phyloP scores from a whole-genome alignment of 257 asterid species.

The Jaltomata sinuosa region DNA sequence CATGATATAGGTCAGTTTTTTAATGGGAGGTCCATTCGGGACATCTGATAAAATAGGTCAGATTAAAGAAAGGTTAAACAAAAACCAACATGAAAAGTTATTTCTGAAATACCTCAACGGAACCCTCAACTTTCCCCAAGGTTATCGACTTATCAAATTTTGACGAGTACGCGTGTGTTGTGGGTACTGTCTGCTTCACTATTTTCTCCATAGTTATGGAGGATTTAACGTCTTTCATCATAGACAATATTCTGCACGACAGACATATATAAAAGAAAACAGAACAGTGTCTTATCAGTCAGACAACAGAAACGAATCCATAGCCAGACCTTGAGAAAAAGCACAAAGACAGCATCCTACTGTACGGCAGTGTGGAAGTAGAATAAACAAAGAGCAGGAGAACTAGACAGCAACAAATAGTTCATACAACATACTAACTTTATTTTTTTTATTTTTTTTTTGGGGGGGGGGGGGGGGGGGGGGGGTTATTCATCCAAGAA shows the following conservation, averaged over 20 bases:
- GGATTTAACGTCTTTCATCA: conserved; percentile 50
- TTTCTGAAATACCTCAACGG: conserved; percentile 49
- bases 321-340: neutral
- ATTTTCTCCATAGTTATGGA: conserved; percentile 39
- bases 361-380: neutral
- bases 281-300: neutral
- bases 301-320: neutral
- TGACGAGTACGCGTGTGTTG: conserved; percentile 33
- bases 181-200: conserved; percentile 32
- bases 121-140: conserved; percentile 70
- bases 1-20: neutral
- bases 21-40: neutral
- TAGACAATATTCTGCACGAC: conserved; percentile 42
- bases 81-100: neutral
- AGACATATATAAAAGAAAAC: neutral
- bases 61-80: neutral
- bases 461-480: neutral
- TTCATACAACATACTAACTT: neutral
- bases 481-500: neutral
- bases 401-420: neutral
- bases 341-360: neutral
- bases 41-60: neutral
- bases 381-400: neutral
- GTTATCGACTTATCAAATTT: conserved; percentile 45
- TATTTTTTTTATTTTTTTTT: neutral